A percentile compares a stretch with the other conserved stretches of the same genome.
Conservation (phyloP, 495 filamentous ascomycete genomes). For the Xylaria cubensis region DNA sequence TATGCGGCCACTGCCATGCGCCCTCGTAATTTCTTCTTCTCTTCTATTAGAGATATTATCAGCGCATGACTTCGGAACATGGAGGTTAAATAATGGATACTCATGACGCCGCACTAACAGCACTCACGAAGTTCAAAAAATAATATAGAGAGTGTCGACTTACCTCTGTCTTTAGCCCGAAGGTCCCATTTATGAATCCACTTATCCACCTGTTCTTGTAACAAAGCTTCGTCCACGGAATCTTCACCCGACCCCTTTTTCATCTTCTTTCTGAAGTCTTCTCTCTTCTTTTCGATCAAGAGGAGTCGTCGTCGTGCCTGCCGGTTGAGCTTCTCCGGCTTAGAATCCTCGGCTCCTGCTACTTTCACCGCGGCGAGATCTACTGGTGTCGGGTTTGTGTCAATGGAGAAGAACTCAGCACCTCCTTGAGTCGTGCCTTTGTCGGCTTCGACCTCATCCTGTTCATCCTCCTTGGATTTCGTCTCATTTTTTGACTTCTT, state of each 20-base stretch:
- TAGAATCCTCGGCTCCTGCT: background rate
- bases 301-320: slow-evolving; percentile 33
- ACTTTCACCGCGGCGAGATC: slow-evolving; percentile 18
- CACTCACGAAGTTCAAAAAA: background rate
- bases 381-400: slow-evolving; percentile 33
- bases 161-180: background rate
- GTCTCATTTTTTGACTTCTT: background rate
- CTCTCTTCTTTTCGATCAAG: slow-evolving; percentile 37
- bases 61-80: background rate
- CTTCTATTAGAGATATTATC: background rate
- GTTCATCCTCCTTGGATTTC: slow-evolving; percentile 27
- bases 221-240: slow-evolving; percentile 26
- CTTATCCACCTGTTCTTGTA: slow-evolving; percentile 30
- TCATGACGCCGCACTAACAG: background rate
- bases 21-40: too few species aligned
- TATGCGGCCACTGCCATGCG: too few species aligned
- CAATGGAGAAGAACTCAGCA: slow-evolving; percentile 31
- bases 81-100: background rate
- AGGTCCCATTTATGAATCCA: slow-evolving; percentile 28
- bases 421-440: background rate
- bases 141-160: background rate
- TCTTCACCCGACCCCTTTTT: slow-evolving; percentile 24
- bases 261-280: slow-evolving; percentile 30
- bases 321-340: slow-evolving; percentile 32
- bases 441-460: slow-evolving; percentile 11